Percentiles rank a stretch among this genome's conserved stretches.
Evolutionary conservation across 2,329 filamentous ascomycete species (phyloP).

Genomic region (Ampelomyces quisqualis): DNA sequence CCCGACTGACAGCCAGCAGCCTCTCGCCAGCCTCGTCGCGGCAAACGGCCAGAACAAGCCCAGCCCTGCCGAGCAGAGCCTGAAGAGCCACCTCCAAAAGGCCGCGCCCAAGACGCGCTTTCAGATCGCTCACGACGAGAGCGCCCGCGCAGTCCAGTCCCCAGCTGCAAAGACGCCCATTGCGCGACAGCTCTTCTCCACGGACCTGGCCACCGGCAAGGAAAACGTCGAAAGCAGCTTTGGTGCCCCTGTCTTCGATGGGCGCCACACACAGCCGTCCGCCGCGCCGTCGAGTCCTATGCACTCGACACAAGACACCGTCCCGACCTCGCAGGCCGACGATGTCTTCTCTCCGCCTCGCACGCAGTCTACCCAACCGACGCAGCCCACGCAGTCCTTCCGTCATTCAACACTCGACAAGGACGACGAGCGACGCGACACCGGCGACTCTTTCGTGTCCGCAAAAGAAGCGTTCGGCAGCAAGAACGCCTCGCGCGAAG

Average conservation of each 20-base stretch:
- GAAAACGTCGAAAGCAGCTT: conserved; percentile 28
- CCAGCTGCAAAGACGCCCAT: conserved; percentile 30
- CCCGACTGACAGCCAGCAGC: conserved; percentile 40
- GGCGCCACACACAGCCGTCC: conserved; percentile 38
- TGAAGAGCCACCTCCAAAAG: conserved; percentile 51
- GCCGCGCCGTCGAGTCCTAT: conserved; percentile 37
- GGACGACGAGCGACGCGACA: conserved; percentile 33
- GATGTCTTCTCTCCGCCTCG: conserved; percentile 36
- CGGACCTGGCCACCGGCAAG: conserved; percentile 29
- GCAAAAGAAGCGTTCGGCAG: conserved; percentile 48
- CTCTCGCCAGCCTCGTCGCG: conserved; percentile 52
- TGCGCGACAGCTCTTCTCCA: conserved; percentile 32
- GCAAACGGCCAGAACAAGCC: conserved; percentile 48
- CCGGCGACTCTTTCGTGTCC: conserved; percentile 52
- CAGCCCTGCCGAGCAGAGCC: conserved; percentile 57
- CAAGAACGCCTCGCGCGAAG: conserved; percentile 33
- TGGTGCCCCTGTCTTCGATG: conserved; percentile 37
- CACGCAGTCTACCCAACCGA: conserved; percentile 39
- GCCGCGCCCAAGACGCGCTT: conserved; percentile 62
- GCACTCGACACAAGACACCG: conserved; percentile 35
- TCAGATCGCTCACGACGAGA: conserved; percentile 60
- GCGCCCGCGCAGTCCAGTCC: conserved; percentile 24
- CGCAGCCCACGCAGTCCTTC: conserved; percentile 34
- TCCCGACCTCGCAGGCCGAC: conserved; percentile 27
- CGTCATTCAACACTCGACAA: conserved; percentile 21